Evolutionary conservation across 805 yeast genomes (phyloP).

Genomic region (Barnettozyma botsteinii): DNA sequence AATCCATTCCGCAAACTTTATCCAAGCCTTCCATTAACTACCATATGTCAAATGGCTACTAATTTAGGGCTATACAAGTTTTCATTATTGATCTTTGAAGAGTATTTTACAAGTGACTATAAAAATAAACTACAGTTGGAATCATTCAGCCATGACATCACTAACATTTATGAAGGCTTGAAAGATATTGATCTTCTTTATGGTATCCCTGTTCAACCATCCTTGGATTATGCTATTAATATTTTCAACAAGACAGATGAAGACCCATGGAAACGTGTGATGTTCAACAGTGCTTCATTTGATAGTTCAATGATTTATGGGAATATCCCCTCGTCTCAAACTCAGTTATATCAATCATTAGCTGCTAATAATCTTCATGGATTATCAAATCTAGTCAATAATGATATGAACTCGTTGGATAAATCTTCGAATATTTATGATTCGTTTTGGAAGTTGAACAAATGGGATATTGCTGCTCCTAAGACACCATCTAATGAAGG

Average conservation of each 20-base stretch:
- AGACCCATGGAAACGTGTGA: constrained; percentile 37
- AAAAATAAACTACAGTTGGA: background rate
- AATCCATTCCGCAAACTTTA: constrained; percentile 18
- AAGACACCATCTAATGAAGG: constrained; percentile 32
- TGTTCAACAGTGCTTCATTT: constrained; percentile 50
- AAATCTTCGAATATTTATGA: constrained; percentile 35
- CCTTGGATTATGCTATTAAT: constrained; percentile 45
- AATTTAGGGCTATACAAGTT: constrained; percentile 23
- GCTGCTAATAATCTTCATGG: constrained; percentile 52
- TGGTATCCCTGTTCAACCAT: constrained; percentile 59
- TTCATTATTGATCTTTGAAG: constrained; percentile 34
- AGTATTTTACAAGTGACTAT: constrained; percentile 12
- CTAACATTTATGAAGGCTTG: constrained; percentile 43
- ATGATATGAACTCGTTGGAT: constrained; percentile 11
- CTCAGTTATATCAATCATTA: constrained; percentile 33
- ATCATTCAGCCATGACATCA: constrained; percentile 8
- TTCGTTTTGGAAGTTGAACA: constrained; percentile 71
- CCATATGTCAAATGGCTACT: constrained; percentile 20
- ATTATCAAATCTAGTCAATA: constrained; percentile 41
- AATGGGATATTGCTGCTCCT: constrained; percentile 68
- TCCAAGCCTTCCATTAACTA: constrained; percentile 15
- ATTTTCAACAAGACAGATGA: constrained; percentile 30
- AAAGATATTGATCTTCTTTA: constrained; percentile 58
- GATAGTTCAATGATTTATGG: constrained; percentile 36
- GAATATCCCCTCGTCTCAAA: constrained; percentile 7